Percentiles rank a stretch among this genome's conserved stretches.
These are phyloP conservation scores for Sphagnum fallax DNA, from an alignment of 228 moss, liverwort and hornwort genomes.

Conservation along the genomic window DNA sequence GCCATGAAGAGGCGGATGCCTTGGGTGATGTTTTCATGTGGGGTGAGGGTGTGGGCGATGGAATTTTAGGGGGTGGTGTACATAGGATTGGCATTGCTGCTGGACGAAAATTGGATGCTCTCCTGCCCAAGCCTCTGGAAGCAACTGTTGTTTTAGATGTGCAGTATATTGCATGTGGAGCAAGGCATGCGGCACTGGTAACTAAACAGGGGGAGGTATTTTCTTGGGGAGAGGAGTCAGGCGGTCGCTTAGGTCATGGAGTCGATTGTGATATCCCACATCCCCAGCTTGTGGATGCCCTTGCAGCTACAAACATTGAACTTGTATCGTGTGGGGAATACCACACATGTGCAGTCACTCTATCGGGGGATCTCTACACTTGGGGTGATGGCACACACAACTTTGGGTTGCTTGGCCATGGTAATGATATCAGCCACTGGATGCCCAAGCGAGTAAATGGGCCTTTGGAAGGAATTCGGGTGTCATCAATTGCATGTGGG, in stretches of 20 bases:
- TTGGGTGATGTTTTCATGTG: conserved; percentile 96
- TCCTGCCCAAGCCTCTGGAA: conserved; percentile 78
- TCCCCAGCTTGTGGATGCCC: conserved; percentile 87
- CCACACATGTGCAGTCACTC: conserved; percentile 83
- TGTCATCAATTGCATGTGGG: conserved; percentile 89
- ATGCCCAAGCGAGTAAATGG: conserved; percentile 96
- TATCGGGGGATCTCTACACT: conserved; percentile 90
- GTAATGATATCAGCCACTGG: conserved; percentile 97
- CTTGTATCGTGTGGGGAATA: conserved; percentile 94
- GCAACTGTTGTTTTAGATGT: conserved; percentile 93
- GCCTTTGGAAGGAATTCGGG: conserved; percentile 77
- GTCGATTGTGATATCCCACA: conserved; percentile 88
- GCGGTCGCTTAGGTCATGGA: conserved; percentile 92
- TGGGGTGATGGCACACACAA: conserved; percentile 99
- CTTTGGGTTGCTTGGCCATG: conserved; percentile 90
- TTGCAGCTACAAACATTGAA: conserved; percentile 76
- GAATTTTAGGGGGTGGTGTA: conserved; percentile 76
- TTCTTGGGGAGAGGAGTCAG: conserved; percentile 96
- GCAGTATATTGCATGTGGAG: conserved; percentile 90
- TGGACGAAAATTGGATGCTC: conserved; percentile 61
- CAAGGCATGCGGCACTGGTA: conserved; percentile 79
- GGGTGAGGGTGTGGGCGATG: conserved; percentile 98
- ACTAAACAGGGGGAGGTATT: conserved; percentile 97
- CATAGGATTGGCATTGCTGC: conserved; percentile 36
- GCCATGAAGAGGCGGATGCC: conserved; percentile 81